Conservation (phyloP, 2,329 filamentous ascomycete species). For the Cercospora berteroae region DNA sequence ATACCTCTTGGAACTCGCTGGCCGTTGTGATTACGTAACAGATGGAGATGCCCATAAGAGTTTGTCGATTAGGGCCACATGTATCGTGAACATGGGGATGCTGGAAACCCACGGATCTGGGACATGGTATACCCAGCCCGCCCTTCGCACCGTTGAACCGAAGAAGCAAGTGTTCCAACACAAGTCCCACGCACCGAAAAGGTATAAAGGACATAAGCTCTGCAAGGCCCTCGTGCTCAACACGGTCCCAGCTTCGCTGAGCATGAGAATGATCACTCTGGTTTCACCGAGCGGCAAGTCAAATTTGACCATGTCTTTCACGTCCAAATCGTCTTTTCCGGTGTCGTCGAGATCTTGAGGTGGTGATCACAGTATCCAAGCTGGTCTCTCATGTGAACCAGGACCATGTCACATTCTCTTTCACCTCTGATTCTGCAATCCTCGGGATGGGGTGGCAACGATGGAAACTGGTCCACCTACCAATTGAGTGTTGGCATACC, state of each 20-base stretch:
- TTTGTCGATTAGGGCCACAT: neutral
- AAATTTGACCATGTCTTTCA: neutral
- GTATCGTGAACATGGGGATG: neutral
- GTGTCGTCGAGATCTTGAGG: neutral
- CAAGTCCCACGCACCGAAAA: neutral
- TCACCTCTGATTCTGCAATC: neutral
- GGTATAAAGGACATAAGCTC: neutral
- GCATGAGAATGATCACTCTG: neutral
- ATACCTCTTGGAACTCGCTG: no score
- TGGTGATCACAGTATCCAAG: neutral
- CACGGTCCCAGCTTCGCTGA: neutral
- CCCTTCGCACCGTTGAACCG: neutral
- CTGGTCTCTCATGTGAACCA: neutral
- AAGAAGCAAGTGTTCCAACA: neutral
- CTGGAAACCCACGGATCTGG: neutral
- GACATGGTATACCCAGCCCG: neutral
- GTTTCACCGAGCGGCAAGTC: neutral
- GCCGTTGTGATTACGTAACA: no score
- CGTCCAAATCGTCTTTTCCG: neutral
- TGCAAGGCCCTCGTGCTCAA: neutral
- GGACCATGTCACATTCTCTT: neutral
- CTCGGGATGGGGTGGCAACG: constrained; percentile 15
- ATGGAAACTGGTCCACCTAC: constrained; percentile 21
- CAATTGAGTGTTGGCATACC: constrained; percentile 12
- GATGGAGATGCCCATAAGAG: neutral